Evolutionary conservation across 2,329 filamentous ascomycete genomes (phyloP).

Genomic region (Remersonia thermophila): DNA sequence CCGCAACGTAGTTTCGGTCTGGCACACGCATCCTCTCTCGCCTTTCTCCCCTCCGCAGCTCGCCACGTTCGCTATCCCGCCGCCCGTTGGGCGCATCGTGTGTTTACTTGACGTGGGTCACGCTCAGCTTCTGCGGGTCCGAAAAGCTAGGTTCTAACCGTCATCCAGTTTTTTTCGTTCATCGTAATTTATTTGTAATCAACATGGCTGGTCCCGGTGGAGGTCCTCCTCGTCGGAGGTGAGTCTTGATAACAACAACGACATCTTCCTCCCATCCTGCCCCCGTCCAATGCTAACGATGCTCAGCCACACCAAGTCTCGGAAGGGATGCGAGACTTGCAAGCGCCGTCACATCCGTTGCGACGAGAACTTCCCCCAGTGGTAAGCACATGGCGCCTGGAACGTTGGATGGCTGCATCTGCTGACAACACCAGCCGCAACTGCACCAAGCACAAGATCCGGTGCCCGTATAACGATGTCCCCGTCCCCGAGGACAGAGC

Average conservation of each 20-base stretch:
- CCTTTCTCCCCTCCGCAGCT: slow-evolving; percentile 11
- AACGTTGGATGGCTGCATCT: background rate
- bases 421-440: slow-evolving; percentile 55
- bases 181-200: slow-evolving; percentile 25
- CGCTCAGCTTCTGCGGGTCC: too few relatives aligned
- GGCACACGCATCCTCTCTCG: slow-evolving; percentile 3
- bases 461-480: slow-evolving; percentile 93
- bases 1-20: slow-evolving; percentile 9
- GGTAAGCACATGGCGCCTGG: slow-evolving; percentile 42
- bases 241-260: slow-evolving; percentile 19
- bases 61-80: slow-evolving; percentile 18
- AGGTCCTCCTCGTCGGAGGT: slow-evolving; percentile 71
- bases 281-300: slow-evolving; percentile 3
- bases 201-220: slow-evolving; percentile 95
- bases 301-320: slow-evolving; percentile 88
- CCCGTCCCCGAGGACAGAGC: slow-evolving; percentile 53
- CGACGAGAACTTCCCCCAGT: slow-evolving; percentile 96
- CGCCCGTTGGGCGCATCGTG: slow-evolving; percentile 12
- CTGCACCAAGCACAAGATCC: slow-evolving; percentile 97
- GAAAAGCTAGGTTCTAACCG: too few relatives aligned
- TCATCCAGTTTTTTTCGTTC: slow-evolving; percentile 25
- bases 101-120: slow-evolving; percentile 17
- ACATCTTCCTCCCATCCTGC: too few relatives aligned
- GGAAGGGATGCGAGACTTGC: slow-evolving; percentile 96
- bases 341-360: slow-evolving; percentile 95